Evolutionary conservation across 495 filamentous ascomycete species (phyloP), one percentile per base, ranked within the genome.

Genomic region (Aspergillus campestris): DNA sequence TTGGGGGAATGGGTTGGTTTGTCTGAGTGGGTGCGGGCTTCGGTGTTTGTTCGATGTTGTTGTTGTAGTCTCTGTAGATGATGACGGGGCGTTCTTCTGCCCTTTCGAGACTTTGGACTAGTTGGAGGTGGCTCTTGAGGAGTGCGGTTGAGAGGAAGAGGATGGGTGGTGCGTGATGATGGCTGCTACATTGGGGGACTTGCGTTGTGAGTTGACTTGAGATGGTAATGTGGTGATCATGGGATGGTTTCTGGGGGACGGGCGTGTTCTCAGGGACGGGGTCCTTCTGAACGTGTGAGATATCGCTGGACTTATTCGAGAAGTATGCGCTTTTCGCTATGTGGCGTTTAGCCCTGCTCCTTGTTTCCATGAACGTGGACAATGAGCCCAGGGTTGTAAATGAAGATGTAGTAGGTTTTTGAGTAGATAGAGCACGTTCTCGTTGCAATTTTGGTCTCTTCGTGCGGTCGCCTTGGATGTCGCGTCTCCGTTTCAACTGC

Each of bases 361-460:
- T 57, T 2, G 56, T 58, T 41, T 59, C 52, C 61, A 67, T 61
- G 38, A 62, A 67, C 5, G 44, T 28, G n/a, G 55, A 47, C 15
- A 64, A 46, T 6, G 55, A 62, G 14, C 63, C 60, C 11, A 61
- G 30, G 10, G 31, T 38, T 14, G 34, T 42, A 15, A 38, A 38
- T 1, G 13, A 31, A 29, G 18, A 27, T 33, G 31, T 13, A 24
- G 18, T 24, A 24, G 18, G n/a, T n/a, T n/a, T 24, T 24, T 24
- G 18, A 24, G 18, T 1, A 24, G 18, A 24, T 24, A 24, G 18
- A 24, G 18, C 18, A 4, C 18, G 18, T 24, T 24, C 18, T 24
- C 18, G 18, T 2, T 24, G 15, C 15, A 5, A 8, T 8, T 31
- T 10, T 24, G 29, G 31, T 10, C 7, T 36, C 34, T 42, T 10